These are phyloP conservation scores for Vigna radiata DNA, from an alignment of 306 rosid genomes.

Conservation along the genomic window DNA sequence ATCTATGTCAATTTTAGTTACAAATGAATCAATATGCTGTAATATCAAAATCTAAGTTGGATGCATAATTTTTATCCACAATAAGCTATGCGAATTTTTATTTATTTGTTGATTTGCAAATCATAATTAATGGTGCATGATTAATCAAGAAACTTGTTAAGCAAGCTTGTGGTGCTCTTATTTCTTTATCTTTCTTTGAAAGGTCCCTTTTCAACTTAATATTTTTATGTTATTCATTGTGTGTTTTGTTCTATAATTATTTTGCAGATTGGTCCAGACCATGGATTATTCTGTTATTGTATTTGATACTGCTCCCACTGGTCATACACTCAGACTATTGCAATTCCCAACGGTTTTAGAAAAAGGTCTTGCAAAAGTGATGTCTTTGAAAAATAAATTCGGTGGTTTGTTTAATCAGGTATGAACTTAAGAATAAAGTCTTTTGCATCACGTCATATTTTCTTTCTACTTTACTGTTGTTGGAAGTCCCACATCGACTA, in stretches of 20 bases:
- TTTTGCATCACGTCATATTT: conserved; percentile 21
- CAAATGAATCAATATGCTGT: neutral
- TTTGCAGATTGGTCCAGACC: conserved; percentile 93
- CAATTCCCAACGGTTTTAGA: conserved; percentile 96
- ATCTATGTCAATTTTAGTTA: neutral
- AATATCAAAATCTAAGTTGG: conserved; percentile 9
- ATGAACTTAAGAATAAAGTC: conserved; percentile 3
- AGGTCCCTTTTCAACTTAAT: conserved; percentile 4
- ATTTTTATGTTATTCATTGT: neutral
- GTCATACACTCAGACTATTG: conserved; percentile 92
- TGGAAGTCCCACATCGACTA: no score
- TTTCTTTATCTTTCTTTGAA: conserved; percentile 31
- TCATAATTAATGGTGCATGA: neutral
- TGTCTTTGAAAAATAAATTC: conserved; percentile 95
- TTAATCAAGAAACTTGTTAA: conserved; percentile 35
- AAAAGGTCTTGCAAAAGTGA: conserved; percentile 92
- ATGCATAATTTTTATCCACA: neutral
- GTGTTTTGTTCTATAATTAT: conserved; percentile 31
- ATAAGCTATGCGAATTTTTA: neutral
- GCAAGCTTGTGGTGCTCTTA: neutral
- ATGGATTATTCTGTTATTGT: conserved; percentile 98
- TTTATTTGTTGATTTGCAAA: conserved; percentile 20
- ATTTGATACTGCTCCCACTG: conserved; percentile 99
- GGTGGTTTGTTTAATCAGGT: conserved; percentile 95
- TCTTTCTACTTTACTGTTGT: conserved; percentile 21